Evolutionary conservation across 371 early-diverging fungal genomes (phyloP).

Genomic region (Dinochytrium kinnereticum): DNA sequence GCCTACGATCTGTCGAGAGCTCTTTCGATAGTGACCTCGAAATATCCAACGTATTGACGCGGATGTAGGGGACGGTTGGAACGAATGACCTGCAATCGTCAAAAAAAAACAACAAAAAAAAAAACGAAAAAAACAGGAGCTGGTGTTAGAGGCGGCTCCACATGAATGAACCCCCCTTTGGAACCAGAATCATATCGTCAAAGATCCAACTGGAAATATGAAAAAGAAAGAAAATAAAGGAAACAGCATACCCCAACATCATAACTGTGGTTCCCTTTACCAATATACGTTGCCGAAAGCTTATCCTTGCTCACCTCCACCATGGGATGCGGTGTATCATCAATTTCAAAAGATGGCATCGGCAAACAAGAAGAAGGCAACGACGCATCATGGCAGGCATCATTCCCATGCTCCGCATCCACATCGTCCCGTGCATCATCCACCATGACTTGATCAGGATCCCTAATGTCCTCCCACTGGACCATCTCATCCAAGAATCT

Average conservation of each 20-base stretch:
- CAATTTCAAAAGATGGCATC: not conserved
- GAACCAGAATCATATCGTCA: too few relatives aligned
- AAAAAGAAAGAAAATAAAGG: not conserved
- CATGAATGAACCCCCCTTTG: too few relatives aligned
- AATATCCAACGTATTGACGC: conserved; percentile 10
- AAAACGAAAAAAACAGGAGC: not conserved
- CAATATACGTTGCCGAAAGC: not conserved
- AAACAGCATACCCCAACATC: conserved; percentile 10
- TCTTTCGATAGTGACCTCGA: conserved; percentile 22
- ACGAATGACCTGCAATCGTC: conserved; percentile 14
- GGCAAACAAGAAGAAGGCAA: not conserved
- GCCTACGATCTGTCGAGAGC: not conserved
- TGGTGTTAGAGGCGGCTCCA: too few relatives aligned
- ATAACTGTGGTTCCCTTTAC: conserved; percentile 10
- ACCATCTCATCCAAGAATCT: not conserved
- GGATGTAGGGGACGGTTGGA: conserved; percentile 1
- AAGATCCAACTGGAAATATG: not conserved
- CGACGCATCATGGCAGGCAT: not conserved
- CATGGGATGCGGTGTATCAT: not conserved
- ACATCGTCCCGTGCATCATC: too few relatives aligned
- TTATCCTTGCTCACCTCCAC: not conserved
- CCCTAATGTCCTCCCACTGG: not conserved
- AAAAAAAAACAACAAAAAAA: not conserved
- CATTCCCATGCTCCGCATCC: not conserved
- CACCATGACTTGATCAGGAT: not conserved